Evolutionary conservation across 139 green algal genomes (phyloP).

Genomic region (Chloropicon primus): DNA sequence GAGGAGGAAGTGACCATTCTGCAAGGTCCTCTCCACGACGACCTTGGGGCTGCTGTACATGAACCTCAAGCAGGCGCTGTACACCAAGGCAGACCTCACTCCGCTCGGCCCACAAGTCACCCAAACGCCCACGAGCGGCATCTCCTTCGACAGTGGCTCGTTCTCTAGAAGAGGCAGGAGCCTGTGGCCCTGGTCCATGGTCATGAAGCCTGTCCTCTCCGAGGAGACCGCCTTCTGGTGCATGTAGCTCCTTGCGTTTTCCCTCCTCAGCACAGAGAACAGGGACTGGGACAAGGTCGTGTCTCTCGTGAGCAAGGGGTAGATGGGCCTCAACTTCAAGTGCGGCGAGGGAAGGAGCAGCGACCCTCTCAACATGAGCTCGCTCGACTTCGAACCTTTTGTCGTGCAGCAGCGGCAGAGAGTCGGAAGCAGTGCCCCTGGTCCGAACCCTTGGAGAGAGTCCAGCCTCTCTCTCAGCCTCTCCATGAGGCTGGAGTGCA

Average conservation of each 20-base stretch:
- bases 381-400: neutral
- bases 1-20: neutral
- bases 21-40: neutral
- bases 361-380: neutral
- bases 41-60: neutral
- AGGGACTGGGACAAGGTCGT: neutral
- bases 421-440: neutral
- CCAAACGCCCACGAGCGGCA: constrained; percentile 1
- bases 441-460: neutral
- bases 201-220: neutral
- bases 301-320: neutral
- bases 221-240: neutral
- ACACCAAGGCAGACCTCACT: neutral
- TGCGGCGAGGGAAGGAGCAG: neutral
- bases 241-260: neutral
- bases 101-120: neutral
- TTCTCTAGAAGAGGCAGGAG: neutral
- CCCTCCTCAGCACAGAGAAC: neutral
- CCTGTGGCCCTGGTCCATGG: constrained; percentile 1
- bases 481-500: neutral
- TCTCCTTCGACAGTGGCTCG: neutral
- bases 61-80: neutral
- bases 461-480: neutral
- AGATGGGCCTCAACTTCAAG: neutral
- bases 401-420: neutral